These are phyloP conservation scores for Ophiocordyceps polyrhachis-furcata DNA, from an alignment of 2,329 filamentous ascomycete species.

Conservation along the genomic window DNA sequence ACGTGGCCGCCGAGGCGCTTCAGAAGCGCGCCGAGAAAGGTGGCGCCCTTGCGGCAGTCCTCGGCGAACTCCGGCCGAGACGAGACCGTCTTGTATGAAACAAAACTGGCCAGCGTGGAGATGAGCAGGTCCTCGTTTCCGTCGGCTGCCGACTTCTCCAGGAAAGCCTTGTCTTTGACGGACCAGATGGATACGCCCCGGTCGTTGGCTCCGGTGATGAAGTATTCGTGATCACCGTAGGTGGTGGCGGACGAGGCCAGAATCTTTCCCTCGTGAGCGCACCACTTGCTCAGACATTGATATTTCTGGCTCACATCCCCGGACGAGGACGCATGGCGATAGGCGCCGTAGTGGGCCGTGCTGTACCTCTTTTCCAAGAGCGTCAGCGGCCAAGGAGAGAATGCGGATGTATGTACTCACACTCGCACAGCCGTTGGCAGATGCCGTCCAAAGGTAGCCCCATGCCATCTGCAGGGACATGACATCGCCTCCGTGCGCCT, in stretches of 20 bases:
- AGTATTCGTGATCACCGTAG: slow-evolving; percentile 57
- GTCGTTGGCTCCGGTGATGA: slow-evolving; percentile 88
- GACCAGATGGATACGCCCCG: slow-evolving; percentile 81
- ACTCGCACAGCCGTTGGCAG: slow-evolving; percentile 72
- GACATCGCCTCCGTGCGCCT: slow-evolving; percentile 61
- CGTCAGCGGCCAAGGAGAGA: background rate
- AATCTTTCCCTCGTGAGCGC: slow-evolving; percentile 73
- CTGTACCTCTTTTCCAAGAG: slow-evolving; percentile 36
- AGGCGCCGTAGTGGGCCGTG: slow-evolving; percentile 43
- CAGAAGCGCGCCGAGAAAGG: slow-evolving; percentile 76
- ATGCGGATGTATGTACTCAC: slow-evolving; percentile 28
- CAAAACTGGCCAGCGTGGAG: slow-evolving; percentile 64
- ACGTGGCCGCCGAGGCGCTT: slow-evolving; percentile 81
- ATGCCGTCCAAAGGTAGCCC: slow-evolving; percentile 71
- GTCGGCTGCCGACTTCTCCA: slow-evolving; percentile 17
- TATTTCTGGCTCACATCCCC: slow-evolving; percentile 58
- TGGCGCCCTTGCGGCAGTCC: slow-evolving; percentile 83
- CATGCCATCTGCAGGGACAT: slow-evolving; percentile 75
- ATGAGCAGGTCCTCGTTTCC: slow-evolving; percentile 35
- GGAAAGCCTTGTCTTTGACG: slow-evolving; percentile 25
- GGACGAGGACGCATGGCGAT: slow-evolving; percentile 22
- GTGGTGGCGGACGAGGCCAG: slow-evolving; percentile 63
- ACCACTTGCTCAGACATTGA: slow-evolving; percentile 58
- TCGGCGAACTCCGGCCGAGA: slow-evolving; percentile 71
- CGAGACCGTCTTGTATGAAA: slow-evolving; percentile 83